Base-by-base conservation (phyloP, 306 rosid species). In the Rosa rugosa region DNA sequence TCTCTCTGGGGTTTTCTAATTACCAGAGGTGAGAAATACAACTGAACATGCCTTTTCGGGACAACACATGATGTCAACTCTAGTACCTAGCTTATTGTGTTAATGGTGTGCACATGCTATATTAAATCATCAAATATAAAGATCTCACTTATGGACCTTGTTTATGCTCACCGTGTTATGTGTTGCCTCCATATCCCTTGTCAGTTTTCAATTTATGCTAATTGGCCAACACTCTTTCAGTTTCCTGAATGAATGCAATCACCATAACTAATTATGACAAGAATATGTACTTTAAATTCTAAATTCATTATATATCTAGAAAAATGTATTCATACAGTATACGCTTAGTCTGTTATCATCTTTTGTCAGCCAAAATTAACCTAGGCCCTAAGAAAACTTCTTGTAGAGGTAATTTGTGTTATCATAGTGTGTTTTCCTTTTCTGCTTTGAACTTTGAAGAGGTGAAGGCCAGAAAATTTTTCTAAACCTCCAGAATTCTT, bases 1-100 rank as follows among this genome's bases (percentile, higher is more conserved):
- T 94, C 85, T 84, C 91, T 70, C 89, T 94, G 69, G 93, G 91
- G 78, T 87, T 89, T 77, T 88, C 89, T 72, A 78, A 88, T 66
- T 77, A 70, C 76, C 93, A 89, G 80, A 88, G 97, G 99, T 90
- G 73, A 88, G 84, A 79, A 79, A 68, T 80, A 56, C 71, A 62
- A 80, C 76, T 77, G 69, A 36, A 69, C 50, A 31, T 20, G 81
- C 71, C 46, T 27, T 77, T 38, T 67, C 17, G 18, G 34, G 53
- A 18, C 51, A 38, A 20, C 57, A 38, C 27, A 40, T 75, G 2
- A 13, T 60, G 59, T 17, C 51, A 53, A 25, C 53, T 17, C n/a
- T 18, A 71, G 36, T 60, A 67, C 36, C 67, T 10, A 62, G 46
- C 67, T 74, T 27, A 62, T 72, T 23, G 17, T 8, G 6, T 11